Evolutionary conservation across 2,329 filamentous ascomycete genomes (phyloP).

Genomic region (Aureobasidium sp.): DNA sequence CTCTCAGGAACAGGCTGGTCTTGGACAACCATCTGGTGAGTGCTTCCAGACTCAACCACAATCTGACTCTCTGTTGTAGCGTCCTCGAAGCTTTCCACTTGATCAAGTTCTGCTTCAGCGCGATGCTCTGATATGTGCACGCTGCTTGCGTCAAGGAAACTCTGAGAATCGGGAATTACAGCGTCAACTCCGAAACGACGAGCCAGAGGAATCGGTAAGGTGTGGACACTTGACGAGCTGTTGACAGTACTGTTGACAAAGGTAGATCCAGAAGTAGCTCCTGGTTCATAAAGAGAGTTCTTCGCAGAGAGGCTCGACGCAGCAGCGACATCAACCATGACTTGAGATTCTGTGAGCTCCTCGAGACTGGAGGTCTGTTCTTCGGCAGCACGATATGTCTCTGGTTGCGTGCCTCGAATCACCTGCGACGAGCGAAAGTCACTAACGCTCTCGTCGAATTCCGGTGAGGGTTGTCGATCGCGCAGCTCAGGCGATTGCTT

Average conservation of each 20-base stretch:
- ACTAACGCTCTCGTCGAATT: slow-evolving; percentile 4
- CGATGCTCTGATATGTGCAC: not conserved
- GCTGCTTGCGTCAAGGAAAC: slow-evolving; percentile 10
- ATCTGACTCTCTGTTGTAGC: slow-evolving; percentile 8
- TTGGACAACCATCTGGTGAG: not conserved
- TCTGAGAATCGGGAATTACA: slow-evolving; percentile 23
- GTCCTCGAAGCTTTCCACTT: not conserved
- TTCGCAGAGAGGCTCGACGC: slow-evolving; percentile 17
- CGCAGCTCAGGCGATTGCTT: not conserved
- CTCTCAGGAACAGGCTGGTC: slow-evolving; percentile 1
- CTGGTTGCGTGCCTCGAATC: slow-evolving; percentile 15
- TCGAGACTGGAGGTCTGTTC: not conserved
- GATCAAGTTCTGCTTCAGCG: not conserved
- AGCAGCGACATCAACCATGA: slow-evolving; percentile 16
- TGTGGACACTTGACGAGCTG: slow-evolving; percentile 10
- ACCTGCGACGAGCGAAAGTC: slow-evolving; percentile 17
- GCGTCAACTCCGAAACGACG: slow-evolving; percentile 15
- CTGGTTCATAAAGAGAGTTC: slow-evolving; percentile 17
- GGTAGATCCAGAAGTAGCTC: slow-evolving; percentile 10
- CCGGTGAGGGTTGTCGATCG: not conserved
- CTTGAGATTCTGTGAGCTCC: not conserved
- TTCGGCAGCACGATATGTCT: not conserved
- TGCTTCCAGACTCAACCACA: not conserved
- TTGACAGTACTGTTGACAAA: not conserved
- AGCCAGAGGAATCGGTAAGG: not conserved